Base-by-base conservation (phyloP, 139 green algal species). In the Asterochloris erici region DNA sequence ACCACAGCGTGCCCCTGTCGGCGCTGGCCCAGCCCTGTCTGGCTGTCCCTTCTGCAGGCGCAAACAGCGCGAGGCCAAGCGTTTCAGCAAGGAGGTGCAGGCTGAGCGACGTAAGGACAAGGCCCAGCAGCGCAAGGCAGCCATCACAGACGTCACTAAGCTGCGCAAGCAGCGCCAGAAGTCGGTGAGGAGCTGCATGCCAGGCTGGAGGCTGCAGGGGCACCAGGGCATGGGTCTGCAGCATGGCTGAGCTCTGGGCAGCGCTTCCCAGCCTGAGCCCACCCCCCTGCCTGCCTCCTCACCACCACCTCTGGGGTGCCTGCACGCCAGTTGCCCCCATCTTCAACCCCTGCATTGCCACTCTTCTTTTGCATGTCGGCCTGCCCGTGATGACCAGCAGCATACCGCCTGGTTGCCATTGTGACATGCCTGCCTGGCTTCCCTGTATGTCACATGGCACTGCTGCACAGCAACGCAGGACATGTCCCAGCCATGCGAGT, bases 11-110 rank as follows among this genome's bases (percentile, higher is more conserved):
- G 38, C 38, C 38, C 38, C 38, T 54, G 38, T 54, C 6, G 38
- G 38, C 6, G 38, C 38, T 54, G 38, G 6, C 38, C 38, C 38
- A 54, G 38, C 38, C 38, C 38, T 79, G 74, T 63, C 0, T 26
- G 27, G n/a, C 27, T 63, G 54, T 28, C 10, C 66, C 14, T 54
- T 2, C 38, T 27, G 79, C 90, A 95, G 93, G 79, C 89, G 91
- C 28, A 98, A 98, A 89, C 88, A 95, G 84, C 90, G 96, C 9
- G 94, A 98, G 87, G 70, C 83, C 47, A 99, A 98, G 94, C 91
- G 90, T 79, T 99, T 95, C 84, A 81, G 82, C 73, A 99, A 99
- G 89, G 89, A 96, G 84, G 93, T 98, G 79, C 89, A 95, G 86
- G 92, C 91, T 19, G 94, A 96, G 86, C 93, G 92, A 79, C 62